Evolutionary conservation across 148 eudicot species (phyloP), one percentile per base, ranked within the genome.

Genomic region (Simmondsia chinensis): DNA sequence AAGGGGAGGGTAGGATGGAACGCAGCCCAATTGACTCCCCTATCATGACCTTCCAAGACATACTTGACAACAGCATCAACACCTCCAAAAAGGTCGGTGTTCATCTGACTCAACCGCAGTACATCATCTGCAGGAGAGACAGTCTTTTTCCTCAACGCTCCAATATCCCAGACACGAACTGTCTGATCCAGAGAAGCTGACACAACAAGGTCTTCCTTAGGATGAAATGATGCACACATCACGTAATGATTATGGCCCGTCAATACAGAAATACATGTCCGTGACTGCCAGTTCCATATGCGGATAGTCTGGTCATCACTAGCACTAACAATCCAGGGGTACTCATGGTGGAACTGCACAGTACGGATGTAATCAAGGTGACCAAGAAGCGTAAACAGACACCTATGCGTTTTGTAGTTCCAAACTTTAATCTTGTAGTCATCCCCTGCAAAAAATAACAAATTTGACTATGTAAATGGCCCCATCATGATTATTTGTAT

Each of bases 271-370:
- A 88, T 72, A 63, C 96, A 88, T 2, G 91, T 75, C 5, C 94
- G 71, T 14, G 96, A 88, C 49, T 88, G 94, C 96, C 96, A 88
- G 50, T 88, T 88, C 96, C 96, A 88, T 33, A 88, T 69, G 48
- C 96, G 72, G 39, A 88, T 80, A 27, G 96, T 88, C 76, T 88
- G 94, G 48, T 88, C 96, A 73, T 88, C 94, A 71, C 96, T 83
- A 17, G 96, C 83, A 69, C 96, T 88, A 39, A 88, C 89, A 33
- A 88, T 88, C 96, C 96, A 88, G 8, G 94, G 96, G 54, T 52
- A 43, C 65, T 83, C 94, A 60, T 88, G 94, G 69, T 88, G 94
- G 54, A 88, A 88, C 54, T 83, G 96, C 45, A 88, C 96, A 2
- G 96, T 88, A 22, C 96, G 78, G 61, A 88, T 88, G 60, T 88